Evolutionary conservation across 1,284 basidiomycete species (phyloP), one percentile per base, ranked within the genome.

Genomic region (Ceratobasidium sp.): DNA sequence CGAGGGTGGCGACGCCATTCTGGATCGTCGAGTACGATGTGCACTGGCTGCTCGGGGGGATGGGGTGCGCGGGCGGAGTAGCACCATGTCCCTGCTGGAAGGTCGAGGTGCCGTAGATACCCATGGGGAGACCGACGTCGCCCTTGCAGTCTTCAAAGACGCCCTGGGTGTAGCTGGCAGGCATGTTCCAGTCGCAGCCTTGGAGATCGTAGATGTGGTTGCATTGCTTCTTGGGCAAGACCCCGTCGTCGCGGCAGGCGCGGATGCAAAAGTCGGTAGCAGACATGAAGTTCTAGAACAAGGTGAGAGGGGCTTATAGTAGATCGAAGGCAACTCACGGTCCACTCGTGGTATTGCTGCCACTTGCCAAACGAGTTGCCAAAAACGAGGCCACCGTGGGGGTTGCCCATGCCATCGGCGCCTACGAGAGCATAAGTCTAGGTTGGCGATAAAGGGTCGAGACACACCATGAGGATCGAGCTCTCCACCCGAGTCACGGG

Each of bases 151-250:
- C 79, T 78, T 90, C 88, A 79, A 92, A 91, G 1, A 83, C 81
- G 56, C 87, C 88, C 14, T 84, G 61, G 48, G 81, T 81, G 78
- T 91, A 90, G 79, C 86, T 86, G 22, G 84, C 91, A 5, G 90
- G 90, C 84, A 91, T 90, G 79, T 91, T 90, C 87, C 88, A 92
- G 2, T 71, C 79, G 78, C 89, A 91, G 24, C 90, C 73, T 64
- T 71, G 64, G 46, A 71, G 48, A 54, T 76, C 75, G 66, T 77
- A 77, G 24, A 77, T 76, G 46, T 77, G 77, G 56, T 76, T 65
- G 62, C 77, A 78, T 53, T 64, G 62, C 14, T 54, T 31, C 19
- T 61, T 64, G 24, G 76, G 72, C 9, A 65, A 31, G 22, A 63
- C 37, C 16, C 75, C 65, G n/a, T 62, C 76, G 62, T 62, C 53